Conservation (phyloP, 2,329 filamentous ascomycete genomes). For the Aureobasidium pullulans region DNA sequence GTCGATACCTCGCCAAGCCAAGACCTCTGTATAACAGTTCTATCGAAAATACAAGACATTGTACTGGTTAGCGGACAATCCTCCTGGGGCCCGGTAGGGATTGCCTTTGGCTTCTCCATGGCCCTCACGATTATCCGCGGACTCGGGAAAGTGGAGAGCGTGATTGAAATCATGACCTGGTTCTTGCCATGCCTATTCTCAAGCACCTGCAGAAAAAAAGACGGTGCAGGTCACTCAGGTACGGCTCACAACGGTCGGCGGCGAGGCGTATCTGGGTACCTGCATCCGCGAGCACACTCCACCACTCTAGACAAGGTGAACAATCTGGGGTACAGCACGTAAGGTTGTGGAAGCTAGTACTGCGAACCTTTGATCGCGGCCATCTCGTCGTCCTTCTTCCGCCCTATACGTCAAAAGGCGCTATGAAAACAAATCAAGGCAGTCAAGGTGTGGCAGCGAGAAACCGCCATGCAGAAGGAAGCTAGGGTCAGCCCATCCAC, state of each 20-base stretch:
- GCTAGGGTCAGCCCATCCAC: not conserved
- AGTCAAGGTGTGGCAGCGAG: not conserved
- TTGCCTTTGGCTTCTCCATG: not conserved
- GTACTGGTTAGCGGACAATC: slow-evolving; percentile 1
- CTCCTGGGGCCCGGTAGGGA: not conserved
- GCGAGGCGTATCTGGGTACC: slow-evolving; percentile 7
- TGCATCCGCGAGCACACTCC: slow-evolving; percentile 10
- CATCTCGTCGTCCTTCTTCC: not conserved
- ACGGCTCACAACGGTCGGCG: not conserved
- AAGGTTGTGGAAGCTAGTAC: not conserved
- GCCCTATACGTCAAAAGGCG: not conserved
- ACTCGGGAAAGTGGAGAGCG: not conserved
- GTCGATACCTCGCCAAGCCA: not conserved
- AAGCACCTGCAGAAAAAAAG: not conserved
- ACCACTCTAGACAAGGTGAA: not conserved
- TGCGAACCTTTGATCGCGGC: not conserved
- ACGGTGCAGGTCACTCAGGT: not conserved
- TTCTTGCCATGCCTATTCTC: not conserved
- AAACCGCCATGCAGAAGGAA: not conserved
- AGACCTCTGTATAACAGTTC: slow-evolving; percentile 5
- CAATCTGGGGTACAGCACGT: not conserved
- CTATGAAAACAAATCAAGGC: not conserved
- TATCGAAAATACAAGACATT: slow-evolving; percentile 13
- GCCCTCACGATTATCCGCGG: not conserved
- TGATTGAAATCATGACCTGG: not conserved